phyloP scores from a whole-genome alignment of 1,284 basidiomycete genomes.

The Pyrrhoderma lamaoense region DNA sequence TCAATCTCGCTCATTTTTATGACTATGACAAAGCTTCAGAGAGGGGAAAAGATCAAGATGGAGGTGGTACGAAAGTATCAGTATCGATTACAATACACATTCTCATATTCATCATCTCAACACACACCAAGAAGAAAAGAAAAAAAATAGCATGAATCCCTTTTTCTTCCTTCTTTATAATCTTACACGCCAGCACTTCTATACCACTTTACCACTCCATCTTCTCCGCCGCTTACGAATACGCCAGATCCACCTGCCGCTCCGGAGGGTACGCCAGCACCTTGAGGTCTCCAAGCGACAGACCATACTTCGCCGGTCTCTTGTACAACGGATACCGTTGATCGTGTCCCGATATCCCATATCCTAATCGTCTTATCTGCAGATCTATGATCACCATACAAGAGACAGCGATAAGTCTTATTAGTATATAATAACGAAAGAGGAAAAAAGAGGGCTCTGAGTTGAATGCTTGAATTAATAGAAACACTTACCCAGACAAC shows the following conservation, averaged over 20 bases:
- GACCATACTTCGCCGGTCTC: conserved; percentile 82
- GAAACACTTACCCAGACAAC: conserved; percentile 61
- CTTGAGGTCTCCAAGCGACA: conserved; percentile 71
- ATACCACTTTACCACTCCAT: conserved; percentile 73
- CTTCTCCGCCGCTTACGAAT: conserved; percentile 78
- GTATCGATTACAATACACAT: not conserved
- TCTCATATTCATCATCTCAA: not conserved
- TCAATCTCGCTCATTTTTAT: no score
- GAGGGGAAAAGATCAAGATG: no score
- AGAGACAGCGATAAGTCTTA: not conserved
- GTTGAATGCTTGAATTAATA: conserved; percentile 2
- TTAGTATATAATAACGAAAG: conserved; percentile 2
- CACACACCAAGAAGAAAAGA: not conserved
- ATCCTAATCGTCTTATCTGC: conserved; percentile 82
- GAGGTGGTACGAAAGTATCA: no score
- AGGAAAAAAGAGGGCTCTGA: no score
- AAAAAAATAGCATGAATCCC: not conserved
- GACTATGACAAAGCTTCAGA: no score
- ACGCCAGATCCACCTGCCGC: conserved; percentile 49
- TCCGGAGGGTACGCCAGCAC: conserved; percentile 27
- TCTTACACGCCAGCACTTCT: conserved; percentile 50
- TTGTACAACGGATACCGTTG: conserved; percentile 70
- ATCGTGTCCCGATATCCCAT: conserved; percentile 77
- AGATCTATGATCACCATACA: conserved; percentile 41
- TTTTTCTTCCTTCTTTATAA: not conserved